A percentile compares a stretch with the other conserved stretches of the same genome.
phyloP scores from a whole-genome alignment of 2,329 filamentous ascomycete genomes.

The Talaromyces rugulosus region DNA sequence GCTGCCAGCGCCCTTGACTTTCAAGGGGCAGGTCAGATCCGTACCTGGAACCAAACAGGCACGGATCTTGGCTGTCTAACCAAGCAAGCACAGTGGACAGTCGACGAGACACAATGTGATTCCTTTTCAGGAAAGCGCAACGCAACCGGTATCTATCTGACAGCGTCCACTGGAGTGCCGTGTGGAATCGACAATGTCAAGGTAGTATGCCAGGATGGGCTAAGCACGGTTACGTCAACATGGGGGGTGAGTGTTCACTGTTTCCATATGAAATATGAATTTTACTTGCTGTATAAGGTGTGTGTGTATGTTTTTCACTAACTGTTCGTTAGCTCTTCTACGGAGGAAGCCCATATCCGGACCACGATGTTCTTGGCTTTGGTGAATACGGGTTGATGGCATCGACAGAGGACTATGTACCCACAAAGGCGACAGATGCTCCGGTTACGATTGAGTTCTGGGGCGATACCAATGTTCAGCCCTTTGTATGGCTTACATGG shows the following conservation, averaged over 20 bases:
- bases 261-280: too few species aligned
- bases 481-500: constrained; percentile 33
- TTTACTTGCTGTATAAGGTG: too few species aligned
- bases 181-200: background rate
- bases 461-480: background rate
- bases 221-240: background rate
- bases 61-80: background rate
- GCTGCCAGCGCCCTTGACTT: background rate
- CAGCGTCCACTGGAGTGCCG: background rate
- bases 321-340: background rate
- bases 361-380: background rate
- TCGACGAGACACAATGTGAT: background rate
- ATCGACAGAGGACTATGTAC: background rate
- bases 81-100: background rate
- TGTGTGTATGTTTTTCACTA: too few species aligned
- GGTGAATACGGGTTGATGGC: background rate
- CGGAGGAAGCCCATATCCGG: background rate
- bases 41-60: background rate
- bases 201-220: background rate
- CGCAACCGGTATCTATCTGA: background rate
- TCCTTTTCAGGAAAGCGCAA: background rate
- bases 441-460: background rate
- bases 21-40: background rate
- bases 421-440: background rate
- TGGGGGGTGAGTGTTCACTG: too few species aligned